Conservation (phyloP, 192 early-diverging fungal species). For the Rhizoclosmatium sp. region DNA sequence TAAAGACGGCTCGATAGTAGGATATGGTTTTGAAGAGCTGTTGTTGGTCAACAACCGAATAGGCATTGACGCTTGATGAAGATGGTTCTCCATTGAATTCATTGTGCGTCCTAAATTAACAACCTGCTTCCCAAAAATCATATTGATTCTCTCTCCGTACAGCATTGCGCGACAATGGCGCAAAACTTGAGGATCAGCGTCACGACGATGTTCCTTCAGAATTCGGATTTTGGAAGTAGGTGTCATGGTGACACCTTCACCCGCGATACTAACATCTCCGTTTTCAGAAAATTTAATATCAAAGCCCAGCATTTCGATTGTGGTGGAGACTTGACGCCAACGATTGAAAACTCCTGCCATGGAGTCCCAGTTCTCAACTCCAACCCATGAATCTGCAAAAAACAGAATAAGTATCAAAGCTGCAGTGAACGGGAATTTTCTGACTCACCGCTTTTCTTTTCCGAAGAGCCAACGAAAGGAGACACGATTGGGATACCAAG, state of each 20-base stretch:
- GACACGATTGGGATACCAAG: constrained; percentile 16
- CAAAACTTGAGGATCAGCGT: not conserved
- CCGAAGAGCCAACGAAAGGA: not conserved
- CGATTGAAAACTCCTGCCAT: constrained; percentile 11
- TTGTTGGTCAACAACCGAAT: constrained; percentile 1
- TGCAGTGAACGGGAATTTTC: too few species aligned
- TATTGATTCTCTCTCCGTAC: constrained; percentile 2
- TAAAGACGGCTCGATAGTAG: not conserved
- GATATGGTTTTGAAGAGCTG: not conserved
- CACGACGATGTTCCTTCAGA: not conserved
- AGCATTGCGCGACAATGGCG: constrained; percentile 15
- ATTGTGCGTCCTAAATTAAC: not conserved
- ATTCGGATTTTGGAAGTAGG: not conserved
- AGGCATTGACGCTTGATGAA: not conserved
- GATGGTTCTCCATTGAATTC: not conserved
- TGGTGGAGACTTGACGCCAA: constrained; percentile 9
- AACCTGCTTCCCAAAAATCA: not conserved
- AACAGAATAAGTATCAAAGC: not conserved
- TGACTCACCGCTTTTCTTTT: too few species aligned
- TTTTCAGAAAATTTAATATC: constrained; percentile 1
- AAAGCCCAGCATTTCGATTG: not conserved
- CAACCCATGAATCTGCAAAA: constrained; percentile 12
- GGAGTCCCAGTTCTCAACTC: constrained; percentile 12
- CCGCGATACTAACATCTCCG: not conserved
- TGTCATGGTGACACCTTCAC: not conserved